Percentiles rank a stretch among this genome's conserved stretches.
Evolutionary conservation across 2,329 filamentous ascomycete genomes (phyloP).

Genomic region (Trichoderma koningiopsis): DNA sequence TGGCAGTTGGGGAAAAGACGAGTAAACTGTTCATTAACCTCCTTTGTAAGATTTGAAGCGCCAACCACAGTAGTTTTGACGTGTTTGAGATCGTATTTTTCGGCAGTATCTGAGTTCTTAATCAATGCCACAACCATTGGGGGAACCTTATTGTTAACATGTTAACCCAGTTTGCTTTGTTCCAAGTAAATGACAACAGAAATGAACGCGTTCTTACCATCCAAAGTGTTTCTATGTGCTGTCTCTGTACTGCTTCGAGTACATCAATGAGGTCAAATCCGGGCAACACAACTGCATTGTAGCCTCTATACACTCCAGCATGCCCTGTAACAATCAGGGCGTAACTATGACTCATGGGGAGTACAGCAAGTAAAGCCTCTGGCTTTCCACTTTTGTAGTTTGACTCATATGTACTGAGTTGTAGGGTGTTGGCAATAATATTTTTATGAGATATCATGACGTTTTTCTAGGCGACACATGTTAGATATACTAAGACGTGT

Average conservation of each 20-base stretch:
- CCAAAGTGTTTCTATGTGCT: slow-evolving; percentile 67
- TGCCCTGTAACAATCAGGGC: slow-evolving; percentile 71
- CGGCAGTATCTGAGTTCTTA: slow-evolving; percentile 61
- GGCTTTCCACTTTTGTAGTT: slow-evolving; percentile 28
- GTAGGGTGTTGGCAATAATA: slow-evolving; percentile 71
- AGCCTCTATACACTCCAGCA: slow-evolving; percentile 66
- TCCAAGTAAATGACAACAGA: no score
- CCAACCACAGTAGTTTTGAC: slow-evolving; percentile 70
- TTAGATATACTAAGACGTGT: neutral
- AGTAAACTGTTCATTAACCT: slow-evolving; percentile 67
- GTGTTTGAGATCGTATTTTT: slow-evolving; percentile 71
- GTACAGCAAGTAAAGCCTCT: slow-evolving; percentile 57
- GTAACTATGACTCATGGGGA: slow-evolving; percentile 80
- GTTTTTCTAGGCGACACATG: slow-evolving; percentile 58
- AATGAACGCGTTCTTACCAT: slow-evolving; percentile 48
- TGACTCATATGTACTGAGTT: slow-evolving; percentile 53
- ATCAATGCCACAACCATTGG: slow-evolving; percentile 79
- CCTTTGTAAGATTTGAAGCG: slow-evolving; percentile 74
- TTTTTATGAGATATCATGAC: slow-evolving; percentile 78
- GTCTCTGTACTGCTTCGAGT: slow-evolving; percentile 64
- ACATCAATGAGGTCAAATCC: slow-evolving; percentile 71
- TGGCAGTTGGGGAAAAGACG: slow-evolving; percentile 63
- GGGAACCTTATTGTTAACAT: slow-evolving; percentile 44
- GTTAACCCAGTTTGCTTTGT: neutral
- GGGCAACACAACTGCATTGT: slow-evolving; percentile 68